Base-by-base conservation (phyloP, 2,329 filamentous ascomycete species). In the Leptosphaerulina australis region DNA sequence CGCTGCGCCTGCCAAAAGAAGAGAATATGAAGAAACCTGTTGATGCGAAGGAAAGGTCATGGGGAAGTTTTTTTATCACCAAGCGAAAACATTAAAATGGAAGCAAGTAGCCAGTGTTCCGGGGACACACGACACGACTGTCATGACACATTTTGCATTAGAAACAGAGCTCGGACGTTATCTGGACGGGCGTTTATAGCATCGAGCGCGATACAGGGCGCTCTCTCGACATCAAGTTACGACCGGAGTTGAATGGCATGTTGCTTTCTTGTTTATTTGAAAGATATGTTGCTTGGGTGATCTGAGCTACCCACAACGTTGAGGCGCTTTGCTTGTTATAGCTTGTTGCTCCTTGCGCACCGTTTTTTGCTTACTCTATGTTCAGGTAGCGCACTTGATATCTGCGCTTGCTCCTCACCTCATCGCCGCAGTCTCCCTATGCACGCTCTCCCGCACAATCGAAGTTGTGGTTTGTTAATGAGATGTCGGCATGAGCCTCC, bases 61-160 rank as follows among this genome's bases (percentile, higher is more conserved):
- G 36, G 48, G 30, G 14, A 25, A 41, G 26, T 14, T 17, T 41
- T n/a, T 26, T 45, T 12, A 20, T 17, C 20, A 28, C 37, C 15
- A 41, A 30, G 34, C 25, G 36, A 21, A 41, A 21, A n/a, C 48
- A 22, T 24, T 29, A 31, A 4, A 21, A 40, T 5, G 25, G 33
- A 28, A 5, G 12, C 41, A 37, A 40, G 30, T 41, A 48, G 14
- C 11, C 17, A 4, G 36, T 39, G 9, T 4, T 14, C 22, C 9
- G 29, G 4, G 12, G 36, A 20, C 41, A 37, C 30, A 33, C 18
- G 26, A 15, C 28, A 51, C 15, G 48, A 51, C 41, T 40, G 36
- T 46, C 41, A 51, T 34, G 48, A 51, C 31, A 46, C 17, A 50
- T 50, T 51, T 46, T 51, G 48, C 48, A 46, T 51, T 46, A 46